Conservation (phyloP, 164 flowering plant species). For the Stephania cephalantha region DNA sequence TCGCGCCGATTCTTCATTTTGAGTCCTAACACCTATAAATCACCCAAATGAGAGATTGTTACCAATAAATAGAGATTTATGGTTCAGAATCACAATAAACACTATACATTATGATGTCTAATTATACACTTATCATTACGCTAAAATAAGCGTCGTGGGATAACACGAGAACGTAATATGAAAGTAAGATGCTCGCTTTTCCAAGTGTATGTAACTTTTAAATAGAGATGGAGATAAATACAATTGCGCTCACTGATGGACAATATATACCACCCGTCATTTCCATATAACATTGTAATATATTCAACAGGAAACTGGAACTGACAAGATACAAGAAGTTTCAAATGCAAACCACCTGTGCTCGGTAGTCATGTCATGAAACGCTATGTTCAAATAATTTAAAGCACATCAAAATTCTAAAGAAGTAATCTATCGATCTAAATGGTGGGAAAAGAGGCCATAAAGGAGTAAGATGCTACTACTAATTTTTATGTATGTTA, state of each 20-base stretch:
- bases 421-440: background rate
- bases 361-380: slow-evolving; percentile 71
- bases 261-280: background rate
- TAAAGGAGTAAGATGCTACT: background rate
- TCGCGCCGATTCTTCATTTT: too few relatives aligned
- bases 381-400: background rate
- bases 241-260: background rate
- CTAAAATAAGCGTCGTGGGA: background rate
- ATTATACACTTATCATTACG: background rate
- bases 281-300: background rate
- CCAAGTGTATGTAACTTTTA: background rate
- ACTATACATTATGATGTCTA: too few relatives aligned
- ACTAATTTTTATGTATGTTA: too few relatives aligned
- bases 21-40: too few relatives aligned
- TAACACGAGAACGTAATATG: background rate
- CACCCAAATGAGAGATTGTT: too few relatives aligned
- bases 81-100: too few relatives aligned
- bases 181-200: background rate
- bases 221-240: too few relatives aligned
- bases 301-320: background rate
- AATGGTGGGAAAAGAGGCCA: background rate
- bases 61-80: too few relatives aligned
- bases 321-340: background rate
- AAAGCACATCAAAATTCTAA: background rate
- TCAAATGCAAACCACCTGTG: slow-evolving; percentile 43